Percentiles rank a stretch among this genome's conserved stretches.
phyloP scores from a whole-genome alignment of 129 eudicot genomes.

The Helichrysum umbraculigerum region DNA sequence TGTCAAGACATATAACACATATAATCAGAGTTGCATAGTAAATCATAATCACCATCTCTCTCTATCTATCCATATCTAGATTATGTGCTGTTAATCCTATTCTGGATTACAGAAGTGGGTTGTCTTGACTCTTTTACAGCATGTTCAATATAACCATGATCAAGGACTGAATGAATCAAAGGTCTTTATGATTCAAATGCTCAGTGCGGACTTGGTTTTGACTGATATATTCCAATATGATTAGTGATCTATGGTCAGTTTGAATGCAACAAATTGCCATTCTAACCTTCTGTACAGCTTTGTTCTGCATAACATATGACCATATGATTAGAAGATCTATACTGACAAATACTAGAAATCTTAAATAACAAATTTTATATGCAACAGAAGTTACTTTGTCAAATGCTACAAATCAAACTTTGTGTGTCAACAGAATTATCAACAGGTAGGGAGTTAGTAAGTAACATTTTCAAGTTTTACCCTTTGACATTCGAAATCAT shows the following conservation, averaged over 20 bases:
- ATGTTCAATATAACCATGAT: background rate
- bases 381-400: background rate
- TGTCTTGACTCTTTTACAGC: background rate
- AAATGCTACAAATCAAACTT: background rate
- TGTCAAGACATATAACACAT: background rate
- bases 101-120: background rate
- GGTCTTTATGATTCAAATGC: constrained; percentile 1
- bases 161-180: background rate
- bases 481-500: background rate
- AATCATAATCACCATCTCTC: background rate
- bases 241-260: background rate
- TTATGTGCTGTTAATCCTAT: constrained; percentile 8
- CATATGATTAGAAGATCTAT: background rate
- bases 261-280: background rate
- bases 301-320: background rate
- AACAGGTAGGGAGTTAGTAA: background rate
- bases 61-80: background rate
- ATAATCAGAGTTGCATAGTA: constrained; percentile 6
- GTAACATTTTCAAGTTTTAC: background rate
- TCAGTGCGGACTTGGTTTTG: background rate
- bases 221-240: background rate
- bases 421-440: background rate
- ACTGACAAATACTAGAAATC: background rate
- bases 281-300: no score
- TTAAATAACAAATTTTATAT: background rate